Base-by-base conservation (phyloP, 148 eudicot species). In the Rhododendron griersonianum region DNA sequence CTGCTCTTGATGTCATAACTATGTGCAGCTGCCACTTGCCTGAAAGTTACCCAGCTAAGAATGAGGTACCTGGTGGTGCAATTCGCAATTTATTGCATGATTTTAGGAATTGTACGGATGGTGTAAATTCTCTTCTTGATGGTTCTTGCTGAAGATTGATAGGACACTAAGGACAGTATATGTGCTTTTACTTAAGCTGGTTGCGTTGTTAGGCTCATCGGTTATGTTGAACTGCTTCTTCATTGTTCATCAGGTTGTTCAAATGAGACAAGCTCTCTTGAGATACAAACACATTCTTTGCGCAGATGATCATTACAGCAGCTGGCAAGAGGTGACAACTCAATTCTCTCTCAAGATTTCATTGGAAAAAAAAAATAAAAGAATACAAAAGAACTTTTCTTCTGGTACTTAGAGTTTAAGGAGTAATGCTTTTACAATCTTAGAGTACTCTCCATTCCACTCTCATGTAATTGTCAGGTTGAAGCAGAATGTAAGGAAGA, bases 21-120 rank as follows among this genome's bases (percentile, higher is more conserved):
- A 98, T 98, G 98, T 98, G 99, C 86, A 94, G 93, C 90, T 98
- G 98, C 89, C 99, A 98, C 91, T 91, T 98, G 90, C 83, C 92
- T 74, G 94, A 91, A 73, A 89, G 84, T 84, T 94, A 92, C 81
- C 94, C 95, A 51, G 87, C 94, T 33, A 95, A 89, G 90, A 81
- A 85, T 87, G 96, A 94, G 98, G 99, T 97, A 80, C 48, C 78
- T 86, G 80, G 81, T 77, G 65, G 81, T 77, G 75, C 30, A 48
- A 65, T 14, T 55, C 41, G 16, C 30, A 41, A 67, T 16, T 50
- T 76, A 18, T 19, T 74, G 50, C 80, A 81, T 8, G 35, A 82
- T 23, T 55, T 65, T 30, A 33, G n/a, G 37, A 3, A 67, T 48
- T 67, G 45, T 33, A 30, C 41, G 33, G 30, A 7, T 85, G 73